Base-by-base conservation (phyloP, 371 early-diverging fungal species). In the Encephalitozoon cuniculi region DNA sequence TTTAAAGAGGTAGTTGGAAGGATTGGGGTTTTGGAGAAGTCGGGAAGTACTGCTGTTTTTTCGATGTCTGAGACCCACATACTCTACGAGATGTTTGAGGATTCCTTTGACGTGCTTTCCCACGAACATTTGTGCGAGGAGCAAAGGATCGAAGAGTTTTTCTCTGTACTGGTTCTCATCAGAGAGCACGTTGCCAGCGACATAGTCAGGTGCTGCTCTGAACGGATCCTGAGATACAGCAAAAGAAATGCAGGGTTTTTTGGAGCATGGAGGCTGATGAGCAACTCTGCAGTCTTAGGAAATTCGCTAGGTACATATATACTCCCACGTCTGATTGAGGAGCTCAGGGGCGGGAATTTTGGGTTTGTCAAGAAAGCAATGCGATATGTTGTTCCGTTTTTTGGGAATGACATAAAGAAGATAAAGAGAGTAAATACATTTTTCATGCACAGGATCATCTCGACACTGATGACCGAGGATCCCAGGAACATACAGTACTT, bases 371-470 rank as follows among this genome's bases (percentile, higher is more conserved):
- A 59, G 28, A 5, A n/a, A 34, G 28, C 32, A 32, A 37, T 59
- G 28, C 32, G 28, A 18, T 37, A 59, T 9, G n/a, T 59, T 30
- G 59, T 59, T 12, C 59, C 37, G 6, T 59, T 59, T 28, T 59
- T 59, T n/a, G 21, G 59, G 15, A 59, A 59, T 15, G 28, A 59
- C 21, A n/a, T 37, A 59, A 59, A 59, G 32, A 59, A 59, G 59
- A 59, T 59, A 59, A 59, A 59, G 12, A 32, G 59, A 34, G 37
- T 37, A n/a, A 59, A 59, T 59, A 37, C 37, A 18, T 59, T 59
- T 21, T 37, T 59, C 5, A 59, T 59, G 59, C 59, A 59, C 59
- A 59, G 32, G 34, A 59, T 28, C 2, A 59, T 59, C 7, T 59
- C 59, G 2, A 37, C 37, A 4, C 37, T 59, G 30, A 34, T 59